Evolutionary conservation across 345 rosid species (phyloP).

Genomic region (Eucalyptus polyanthemos): DNA sequence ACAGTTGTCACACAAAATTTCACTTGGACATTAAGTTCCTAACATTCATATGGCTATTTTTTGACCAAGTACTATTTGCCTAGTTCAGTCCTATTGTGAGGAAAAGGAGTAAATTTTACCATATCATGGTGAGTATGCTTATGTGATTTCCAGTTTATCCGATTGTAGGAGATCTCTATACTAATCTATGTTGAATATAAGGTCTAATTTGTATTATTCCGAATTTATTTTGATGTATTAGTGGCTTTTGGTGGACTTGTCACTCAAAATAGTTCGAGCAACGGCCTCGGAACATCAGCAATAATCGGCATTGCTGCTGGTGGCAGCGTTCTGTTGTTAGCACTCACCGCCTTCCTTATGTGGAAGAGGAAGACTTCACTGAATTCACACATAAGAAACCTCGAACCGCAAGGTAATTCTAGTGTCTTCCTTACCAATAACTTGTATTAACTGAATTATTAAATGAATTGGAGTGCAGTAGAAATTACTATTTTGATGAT

Average conservation of each 20-base stretch:
- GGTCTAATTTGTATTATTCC: neutral
- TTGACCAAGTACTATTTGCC: neutral
- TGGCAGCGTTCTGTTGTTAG: slow-evolving; percentile 22
- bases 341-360: slow-evolving; percentile 8
- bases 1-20: too few species aligned
- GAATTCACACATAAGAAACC: neutral
- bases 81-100: neutral
- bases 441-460: neutral
- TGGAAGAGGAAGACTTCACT: slow-evolving; percentile 40
- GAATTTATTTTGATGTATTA: neutral
- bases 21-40: neutral
- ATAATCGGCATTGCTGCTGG: slow-evolving; percentile 38
- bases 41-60: neutral
- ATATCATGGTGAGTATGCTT: neutral
- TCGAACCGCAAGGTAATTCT: slow-evolving; percentile 17
- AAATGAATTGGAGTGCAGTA: neutral
- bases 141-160: neutral
- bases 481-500: neutral
- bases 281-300: neutral
- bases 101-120: neutral
- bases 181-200: neutral
- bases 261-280: neutral
- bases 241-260: slow-evolving; percentile 14
- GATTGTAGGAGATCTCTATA: neutral
- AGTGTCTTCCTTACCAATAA: neutral